phyloP scores from a whole-genome alignment of 2,329 filamentous ascomycete genomes.

The Fusarium brachygibbosum region DNA sequence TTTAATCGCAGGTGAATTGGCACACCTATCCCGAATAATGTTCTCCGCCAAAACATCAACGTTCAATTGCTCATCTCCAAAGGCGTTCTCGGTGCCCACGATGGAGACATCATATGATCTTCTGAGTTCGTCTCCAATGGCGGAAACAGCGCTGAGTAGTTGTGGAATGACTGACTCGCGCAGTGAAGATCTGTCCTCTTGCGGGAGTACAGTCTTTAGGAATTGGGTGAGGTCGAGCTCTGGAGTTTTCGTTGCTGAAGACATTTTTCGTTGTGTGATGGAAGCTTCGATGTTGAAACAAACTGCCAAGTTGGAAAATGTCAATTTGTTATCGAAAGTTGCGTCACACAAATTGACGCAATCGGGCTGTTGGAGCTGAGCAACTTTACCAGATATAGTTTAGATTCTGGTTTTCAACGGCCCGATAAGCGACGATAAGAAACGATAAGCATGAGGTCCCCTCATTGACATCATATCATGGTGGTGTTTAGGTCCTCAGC shows the following conservation, averaged over 20 bases:
- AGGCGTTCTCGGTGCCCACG: slow-evolving; percentile 66
- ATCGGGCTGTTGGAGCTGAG: background rate
- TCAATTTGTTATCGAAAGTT: slow-evolving; percentile 1
- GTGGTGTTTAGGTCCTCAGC: background rate
- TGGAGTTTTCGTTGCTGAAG: background rate
- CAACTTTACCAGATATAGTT: slow-evolving; percentile 7
- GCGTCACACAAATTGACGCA: slow-evolving; percentile 42
- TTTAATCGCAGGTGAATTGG: slow-evolving; percentile 59
- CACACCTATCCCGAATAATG: slow-evolving; percentile 61
- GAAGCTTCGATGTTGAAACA: slow-evolving; percentile 1
- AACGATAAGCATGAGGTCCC: background rate
- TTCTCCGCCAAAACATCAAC: slow-evolving; percentile 68
- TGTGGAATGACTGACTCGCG: slow-evolving; percentile 62
- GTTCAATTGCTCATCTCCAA: slow-evolving; percentile 72
- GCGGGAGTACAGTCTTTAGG: slow-evolving; percentile 40
- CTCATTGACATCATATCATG: slow-evolving; percentile 24
- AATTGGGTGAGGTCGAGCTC: slow-evolving; percentile 24
- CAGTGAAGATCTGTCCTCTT: slow-evolving; percentile 52
- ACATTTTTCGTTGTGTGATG: slow-evolving; percentile 21
- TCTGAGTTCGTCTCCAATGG: slow-evolving; percentile 61
- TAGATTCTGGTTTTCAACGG: slow-evolving; percentile 8
- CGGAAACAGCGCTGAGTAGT: slow-evolving; percentile 61
- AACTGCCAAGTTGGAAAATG: slow-evolving; percentile 1
- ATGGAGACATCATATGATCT: slow-evolving; percentile 60
- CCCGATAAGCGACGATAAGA: slow-evolving; percentile 24